Conservation (phyloP, 371 early-diverging fungal species). For the Fennellomyces sp. region DNA sequence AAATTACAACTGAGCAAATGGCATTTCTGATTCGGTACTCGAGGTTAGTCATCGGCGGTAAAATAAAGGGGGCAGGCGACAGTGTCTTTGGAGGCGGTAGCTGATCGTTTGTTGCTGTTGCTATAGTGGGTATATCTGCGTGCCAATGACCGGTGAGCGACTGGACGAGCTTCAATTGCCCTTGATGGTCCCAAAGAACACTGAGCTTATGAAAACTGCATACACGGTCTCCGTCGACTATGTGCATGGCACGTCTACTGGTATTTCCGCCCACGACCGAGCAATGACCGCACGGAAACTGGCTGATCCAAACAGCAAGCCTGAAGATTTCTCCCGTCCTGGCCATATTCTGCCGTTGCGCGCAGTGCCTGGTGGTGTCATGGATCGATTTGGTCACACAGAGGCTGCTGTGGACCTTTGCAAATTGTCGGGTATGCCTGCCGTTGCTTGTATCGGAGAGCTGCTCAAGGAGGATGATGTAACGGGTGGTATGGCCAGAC, state of each 20-base stretch:
- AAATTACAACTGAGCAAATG: conserved; percentile 86
- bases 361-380: conserved; percentile 76
- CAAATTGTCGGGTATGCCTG: conserved; percentile 77
- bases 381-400: conserved; percentile 91
- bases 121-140: conserved; percentile 89
- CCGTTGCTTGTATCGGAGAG: conserved; percentile 92
- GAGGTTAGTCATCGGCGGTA: too few relatives aligned
- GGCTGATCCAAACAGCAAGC: conserved; percentile 68
- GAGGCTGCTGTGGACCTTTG: conserved; percentile 94
- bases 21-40: conserved; percentile 94
- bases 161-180: conserved; percentile 85
- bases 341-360: conserved; percentile 96
- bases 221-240: conserved; percentile 93
- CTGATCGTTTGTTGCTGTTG: neutral
- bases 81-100: neutral
- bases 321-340: conserved; percentile 84
- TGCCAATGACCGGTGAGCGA: conserved; percentile 75
- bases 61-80: neutral
- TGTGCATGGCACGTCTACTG: conserved; percentile 86
- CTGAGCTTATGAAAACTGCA: conserved; percentile 89
- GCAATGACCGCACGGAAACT: conserved; percentile 79
- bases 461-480: conserved; percentile 83
- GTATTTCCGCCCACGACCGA: conserved; percentile 93
- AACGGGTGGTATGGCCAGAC: conserved; percentile 86
- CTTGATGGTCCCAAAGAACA: conserved; percentile 91